Evolutionary conservation across 2,329 filamentous ascomycete genomes (phyloP), one percentile per base, ranked within the genome.

Genomic region (Xylariaceae sp.): DNA sequence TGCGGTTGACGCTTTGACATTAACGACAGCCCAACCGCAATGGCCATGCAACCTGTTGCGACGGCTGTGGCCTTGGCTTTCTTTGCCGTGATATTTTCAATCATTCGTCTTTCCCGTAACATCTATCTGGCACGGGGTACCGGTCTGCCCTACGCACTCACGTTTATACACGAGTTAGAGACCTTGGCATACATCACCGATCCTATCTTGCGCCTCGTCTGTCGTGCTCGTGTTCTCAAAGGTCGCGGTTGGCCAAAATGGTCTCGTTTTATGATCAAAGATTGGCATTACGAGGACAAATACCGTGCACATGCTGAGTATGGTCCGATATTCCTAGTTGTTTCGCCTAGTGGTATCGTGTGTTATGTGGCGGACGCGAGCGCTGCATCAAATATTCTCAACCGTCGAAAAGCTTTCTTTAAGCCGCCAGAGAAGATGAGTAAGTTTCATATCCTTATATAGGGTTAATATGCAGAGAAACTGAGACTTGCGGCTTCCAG

Each of bases 201-300:
- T 19, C 47, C 47, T 10, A 34, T 48, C 19, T 38, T 48, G 31
- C 47, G 47, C 18, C 31, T 28, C 31, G 41, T 12, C 36, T 53
- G 10, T 34, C 45, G 18, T 10, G 12, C 13, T 19, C 31, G 42
- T 16, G 31, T 50, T 4, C 22, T 43, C 6, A 7, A 13, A 33
- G 51, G 39, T 7, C 9, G 47, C n/a, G 47, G 47, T 5, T 54
- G 51, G 47, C 51, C 51, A 2, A 17, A 44, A 44, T 54, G 51
- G 51, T 42, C 34, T n/a, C 51, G 51, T 41, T 54, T 54, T 10
- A 50, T 50, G 51, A 42, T 54, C 1, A 50, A 41, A 6, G 47
- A 54, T 16, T 54, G 51, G 51, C 40, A 50, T 31, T 54, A 50
- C 11, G 51, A 54, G 33, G 51, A 54, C 10, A 50, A 50, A 22